Evolutionary conservation across 2,329 filamentous ascomycete species (phyloP), one percentile per base, ranked within the genome.

Genomic region (Fusarium subtropicale): DNA sequence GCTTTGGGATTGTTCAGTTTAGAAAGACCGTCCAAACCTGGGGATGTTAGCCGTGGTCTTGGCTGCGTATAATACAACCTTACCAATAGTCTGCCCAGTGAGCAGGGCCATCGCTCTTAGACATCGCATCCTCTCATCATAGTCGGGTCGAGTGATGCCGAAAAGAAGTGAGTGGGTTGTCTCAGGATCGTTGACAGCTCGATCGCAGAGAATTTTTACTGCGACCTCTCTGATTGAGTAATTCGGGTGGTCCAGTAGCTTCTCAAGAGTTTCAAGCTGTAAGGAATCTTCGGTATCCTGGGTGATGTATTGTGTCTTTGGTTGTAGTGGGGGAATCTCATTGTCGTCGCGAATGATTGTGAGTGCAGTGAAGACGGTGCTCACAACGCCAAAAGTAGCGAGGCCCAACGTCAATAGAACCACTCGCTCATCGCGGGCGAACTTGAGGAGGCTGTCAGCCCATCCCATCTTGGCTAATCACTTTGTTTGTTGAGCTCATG

Each of bases 231-330:
- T 85, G 66, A 94, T 91, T 22, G 91, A 87, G 74, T 88, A 90
- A 77, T 90, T 95, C 64, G 91, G 91, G 76, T 91, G 91, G 53
- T 86, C 83, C 15, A 92, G 81, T 6, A 94, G 84, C 68, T 88
- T 91, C 53, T 89, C 83, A 12, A 94, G 82, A 0, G 92, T 94
- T 42, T 85, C 83, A 13, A 89, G 75, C 60, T 89, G 87, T 42
- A 94, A 82, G 3, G 90, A 87, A 75, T 93, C 91, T 74, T 94
- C 91, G 3, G 90, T 92, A 26, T 91, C 88, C 76, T 93, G 90
- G 16, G 89, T 91, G 68, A 93, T 91, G 76, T 92, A 92, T 71
- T 90, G 87, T 52, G 91, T 87, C 76, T 91, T 90, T 36, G 88
- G 88, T 63, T 89, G 87, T 38, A 82, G 76, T 36, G 88, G 86